Base-by-base conservation (phyloP, 2,329 filamentous ascomycete genomes). In the Aureobasidium vineae region DNA sequence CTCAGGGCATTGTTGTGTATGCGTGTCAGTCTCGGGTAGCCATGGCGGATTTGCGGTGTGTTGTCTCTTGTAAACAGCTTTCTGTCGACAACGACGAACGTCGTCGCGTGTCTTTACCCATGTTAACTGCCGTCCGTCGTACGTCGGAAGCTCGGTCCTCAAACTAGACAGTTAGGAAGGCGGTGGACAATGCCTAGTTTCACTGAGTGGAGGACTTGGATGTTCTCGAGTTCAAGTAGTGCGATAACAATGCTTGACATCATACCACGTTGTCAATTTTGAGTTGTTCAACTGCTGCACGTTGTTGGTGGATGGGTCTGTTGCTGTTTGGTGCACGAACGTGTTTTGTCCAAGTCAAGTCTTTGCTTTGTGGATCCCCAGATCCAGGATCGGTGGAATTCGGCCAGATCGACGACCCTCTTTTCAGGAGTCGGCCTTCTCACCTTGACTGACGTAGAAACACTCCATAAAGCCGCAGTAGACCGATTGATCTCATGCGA, bases 101-200 rank as follows among this genome's bases (percentile, higher is more conserved):
- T 21, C 57, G 41, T 61, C 57, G 57, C 43, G n/a, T 61, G 57
- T 49, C 31, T 38, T 49, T 2, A 49, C 57, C 57, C 26, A 43
- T 61, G 28, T 61, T 33, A 41, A 45, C 56, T 59, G 56, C 56
- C 56, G 40, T 45, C 21, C 40, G 5, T 59, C 56, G 43, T 41
- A 36, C 57, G 28, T 28, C 43, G 31, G 10, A 28, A 28, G 57
- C 57, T 61, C 57, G 57, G 57, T 50, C 57, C 57, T n/a, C 40
- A 3, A 21, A 49, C 57, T 61, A 61, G 21, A 49, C 28, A 38
- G n/a, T 23, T 61, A 61, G 57, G 56, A 61, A n/a, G 38, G 57
- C 57, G 43, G 43, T 61, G 57, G 57, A 61, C 43, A 23, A 33
- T 38, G 31, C 19, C 43, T 61, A 61, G 57, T 61, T 28, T 61